Evolutionary conservation across 2,329 filamentous ascomycete genomes (phyloP).

Genomic region (Microsporum ferrugineum): DNA sequence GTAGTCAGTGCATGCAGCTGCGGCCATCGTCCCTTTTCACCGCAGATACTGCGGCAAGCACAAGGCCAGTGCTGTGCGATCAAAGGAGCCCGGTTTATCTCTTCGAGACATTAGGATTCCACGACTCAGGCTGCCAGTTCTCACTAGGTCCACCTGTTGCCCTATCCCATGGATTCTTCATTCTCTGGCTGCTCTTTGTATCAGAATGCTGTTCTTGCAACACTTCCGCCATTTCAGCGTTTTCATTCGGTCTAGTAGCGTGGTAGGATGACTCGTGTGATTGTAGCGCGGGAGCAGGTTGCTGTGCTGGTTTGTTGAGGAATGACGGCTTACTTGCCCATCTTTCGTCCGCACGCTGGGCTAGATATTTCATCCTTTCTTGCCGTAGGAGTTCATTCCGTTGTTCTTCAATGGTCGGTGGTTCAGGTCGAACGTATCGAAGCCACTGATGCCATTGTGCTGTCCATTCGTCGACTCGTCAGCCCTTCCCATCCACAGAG

Average conservation of each 20-base stretch:
- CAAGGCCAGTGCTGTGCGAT: not conserved
- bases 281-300: constrained; percentile 34
- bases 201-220: constrained; percentile 17
- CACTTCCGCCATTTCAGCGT: constrained; percentile 23
- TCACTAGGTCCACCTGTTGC: constrained; percentile 47
- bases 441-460: constrained; percentile 61
- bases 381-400: constrained; percentile 46
- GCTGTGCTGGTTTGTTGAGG: constrained; percentile 45
- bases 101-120: constrained; percentile 42
- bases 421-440: constrained; percentile 46
- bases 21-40: not conserved
- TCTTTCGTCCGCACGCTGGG: constrained; percentile 47
- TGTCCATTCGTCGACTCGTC: constrained; percentile 20
- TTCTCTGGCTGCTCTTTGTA: constrained; percentile 11
- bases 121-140: constrained; percentile 56
- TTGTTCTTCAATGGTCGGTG: constrained; percentile 50
- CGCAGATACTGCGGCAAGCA: not conserved
- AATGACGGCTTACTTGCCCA: constrained; percentile 50
- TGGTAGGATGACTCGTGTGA: constrained; percentile 34
- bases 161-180: constrained; percentile 47
- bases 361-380: constrained; percentile 48
- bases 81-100: constrained; percentile 16
- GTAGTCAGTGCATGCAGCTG: not conserved
- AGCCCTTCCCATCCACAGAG: not conserved
- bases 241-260: constrained; percentile 13